These are phyloP conservation scores for Saccharomycodes ludwigii DNA, from an alignment of 805 yeast species.

Conservation along the genomic window DNA sequence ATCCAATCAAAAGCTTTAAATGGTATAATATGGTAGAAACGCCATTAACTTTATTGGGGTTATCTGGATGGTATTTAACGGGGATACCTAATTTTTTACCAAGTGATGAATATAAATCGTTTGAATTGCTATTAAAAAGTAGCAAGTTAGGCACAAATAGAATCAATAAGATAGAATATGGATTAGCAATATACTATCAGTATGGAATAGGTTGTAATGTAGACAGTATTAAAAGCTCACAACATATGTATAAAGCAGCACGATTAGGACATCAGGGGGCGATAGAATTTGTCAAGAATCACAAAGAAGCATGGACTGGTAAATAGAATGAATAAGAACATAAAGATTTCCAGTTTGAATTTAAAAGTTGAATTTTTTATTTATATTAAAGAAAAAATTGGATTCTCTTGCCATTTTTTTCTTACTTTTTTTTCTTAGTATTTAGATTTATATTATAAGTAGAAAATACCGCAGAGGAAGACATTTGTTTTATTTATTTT, in stretches of 20 bases:
- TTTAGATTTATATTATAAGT: no score
- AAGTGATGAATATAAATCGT: constrained; percentile 52
- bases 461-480: no score
- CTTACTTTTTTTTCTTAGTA: no score
- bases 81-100: constrained; percentile 46
- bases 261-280: constrained; percentile 52
- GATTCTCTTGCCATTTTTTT: no score
- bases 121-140: constrained; percentile 53
- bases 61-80: constrained; percentile 68
- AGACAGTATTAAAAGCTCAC: constrained; percentile 31
- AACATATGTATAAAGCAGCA: constrained; percentile 49
- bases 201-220: constrained; percentile 46
- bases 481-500: no score
- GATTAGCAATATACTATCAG: constrained; percentile 56
- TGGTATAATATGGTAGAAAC: constrained; percentile 43
- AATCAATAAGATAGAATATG: constrained; percentile 51
- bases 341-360: no score
- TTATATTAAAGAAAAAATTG: no score
- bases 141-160: constrained; percentile 32
- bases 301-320: no score
- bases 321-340: no score
- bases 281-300: no score
- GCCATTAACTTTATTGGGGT: constrained; percentile 55
- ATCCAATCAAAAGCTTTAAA: constrained; percentile 45
- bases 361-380: no score